phyloP scores from a whole-genome alignment of 805 yeast species.

The Candida pseudofarinosa region DNA sequence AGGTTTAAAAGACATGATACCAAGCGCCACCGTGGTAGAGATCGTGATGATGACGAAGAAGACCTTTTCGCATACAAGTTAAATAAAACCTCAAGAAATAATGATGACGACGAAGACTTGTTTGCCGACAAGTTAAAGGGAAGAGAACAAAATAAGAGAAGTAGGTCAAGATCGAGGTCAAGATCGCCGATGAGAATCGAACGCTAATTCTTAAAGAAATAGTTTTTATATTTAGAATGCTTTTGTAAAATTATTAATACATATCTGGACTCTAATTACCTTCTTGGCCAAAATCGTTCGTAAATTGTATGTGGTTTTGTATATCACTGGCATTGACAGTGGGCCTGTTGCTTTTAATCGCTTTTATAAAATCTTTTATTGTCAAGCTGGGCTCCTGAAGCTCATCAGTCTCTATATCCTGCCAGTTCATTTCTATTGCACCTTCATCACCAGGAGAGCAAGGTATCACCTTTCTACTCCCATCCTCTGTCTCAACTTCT shows the following conservation, averaged over 20 bases:
- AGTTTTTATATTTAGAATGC: not conserved
- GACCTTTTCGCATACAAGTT: conserved; percentile 35
- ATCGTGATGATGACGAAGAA: conserved; percentile 18
- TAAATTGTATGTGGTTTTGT: conserved; percentile 77
- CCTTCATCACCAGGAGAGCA: conserved; percentile 95
- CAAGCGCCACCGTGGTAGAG: conserved; percentile 6
- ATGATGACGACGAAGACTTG: conserved; percentile 30
- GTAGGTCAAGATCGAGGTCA: conserved; percentile 10
- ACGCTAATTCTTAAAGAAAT: not conserved
- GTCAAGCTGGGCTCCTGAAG: conserved; percentile 85
- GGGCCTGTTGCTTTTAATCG: conserved; percentile 87
- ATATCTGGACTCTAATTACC: conserved; percentile 55
- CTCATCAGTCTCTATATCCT: conserved; percentile 85
- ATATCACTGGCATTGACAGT: conserved; percentile 88
- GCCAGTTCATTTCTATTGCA: conserved; percentile 90
- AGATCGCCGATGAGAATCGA: conserved; percentile 16
- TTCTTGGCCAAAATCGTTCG: conserved; percentile 95
- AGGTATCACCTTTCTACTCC: conserved; percentile 61
- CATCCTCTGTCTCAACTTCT: conserved; percentile 43
- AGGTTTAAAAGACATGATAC: conserved; percentile 3
- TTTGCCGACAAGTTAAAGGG: conserved; percentile 30
- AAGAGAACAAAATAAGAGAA: conserved; percentile 15
- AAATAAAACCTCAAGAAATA: conserved; percentile 5
- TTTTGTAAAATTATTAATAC: not conserved
- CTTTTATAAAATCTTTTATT: conserved; percentile 88